Base-by-base conservation (phyloP, 176 grass and related monocot species). In the Cenchrus purpureus region DNA sequence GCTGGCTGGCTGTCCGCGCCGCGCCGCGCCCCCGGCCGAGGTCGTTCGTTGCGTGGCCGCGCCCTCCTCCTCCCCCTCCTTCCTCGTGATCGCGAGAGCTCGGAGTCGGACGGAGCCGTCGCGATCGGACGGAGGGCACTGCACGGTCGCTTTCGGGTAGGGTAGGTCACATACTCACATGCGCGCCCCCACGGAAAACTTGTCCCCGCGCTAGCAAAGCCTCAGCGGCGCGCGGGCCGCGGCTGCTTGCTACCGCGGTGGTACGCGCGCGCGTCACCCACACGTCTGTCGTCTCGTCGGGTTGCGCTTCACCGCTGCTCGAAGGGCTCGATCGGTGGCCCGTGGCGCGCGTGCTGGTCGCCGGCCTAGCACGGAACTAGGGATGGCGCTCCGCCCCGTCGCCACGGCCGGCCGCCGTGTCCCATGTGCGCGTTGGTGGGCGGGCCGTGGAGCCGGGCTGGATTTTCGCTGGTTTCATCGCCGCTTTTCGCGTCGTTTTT, bases 111-210 rank as follows among this genome's bases (percentile, higher is more conserved):
- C 45, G 44, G 54, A 8, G 52, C 53, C 15, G 45, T 55, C 78
- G 19, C 64, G 28, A 54, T 40, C 78, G 64, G 8, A 7, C 43
- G 13, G 1, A 37, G 8, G 29, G 71, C 20, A 64, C 20, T 7
- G 76, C 63, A 70, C 83, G 17, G 88, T 90, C 88, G 51, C 60
- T 89, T 74, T 84, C 87, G 57, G 81, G 87, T 74, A 25, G 64
- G 79, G 37, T 40, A 40, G 37, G 37, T 40, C 37, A 40, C 37
- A 40, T 40, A 40, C 37, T 43, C 84, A 71, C 83, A 77, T 77
- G 78, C 71, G 65, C 34, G 37, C 31, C 0, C 31, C 11, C 78
- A 43, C 42, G 15, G 80, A 40, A 40, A 40, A 40, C 78, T 87
- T 78, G 46, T 22, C 29, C 44, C 44, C 10, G 28, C 68, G 40